Evolutionary conservation across 148 eudicot species (phyloP).

Genomic region (Silene conica): DNA sequence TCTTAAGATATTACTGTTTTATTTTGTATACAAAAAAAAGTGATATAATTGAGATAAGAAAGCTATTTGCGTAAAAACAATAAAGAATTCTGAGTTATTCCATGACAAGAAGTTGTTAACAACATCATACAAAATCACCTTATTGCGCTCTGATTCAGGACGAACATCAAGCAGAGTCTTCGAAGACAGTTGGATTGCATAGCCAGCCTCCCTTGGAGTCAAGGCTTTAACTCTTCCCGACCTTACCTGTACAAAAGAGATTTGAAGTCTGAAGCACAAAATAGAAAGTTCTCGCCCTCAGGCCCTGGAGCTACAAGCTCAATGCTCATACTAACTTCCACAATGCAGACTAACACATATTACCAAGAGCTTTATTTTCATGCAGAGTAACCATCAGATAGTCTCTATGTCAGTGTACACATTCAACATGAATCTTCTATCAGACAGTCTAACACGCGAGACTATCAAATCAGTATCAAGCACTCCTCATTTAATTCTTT

Average conservation of each 20-base stretch:
- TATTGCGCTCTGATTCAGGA: slow-evolving; percentile 68
- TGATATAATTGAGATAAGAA: no score
- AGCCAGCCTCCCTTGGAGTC: slow-evolving; percentile 90
- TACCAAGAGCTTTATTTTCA: neutral
- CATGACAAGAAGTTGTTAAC: no score
- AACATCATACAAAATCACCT: slow-evolving; percentile 36
- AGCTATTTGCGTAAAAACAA: neutral
- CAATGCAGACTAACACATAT: neutral
- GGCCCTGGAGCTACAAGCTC: neutral
- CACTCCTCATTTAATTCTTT: no score
- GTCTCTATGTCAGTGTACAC: neutral
- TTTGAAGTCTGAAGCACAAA: slow-evolving; percentile 26
- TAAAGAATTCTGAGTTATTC: neutral
- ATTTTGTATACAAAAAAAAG: neutral
- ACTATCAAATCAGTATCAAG: no score
- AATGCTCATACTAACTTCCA: neutral
- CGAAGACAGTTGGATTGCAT: slow-evolving; percentile 79
- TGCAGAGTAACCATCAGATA: neutral
- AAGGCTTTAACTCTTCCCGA: slow-evolving; percentile 81
- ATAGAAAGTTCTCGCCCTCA: slow-evolving; percentile 21
- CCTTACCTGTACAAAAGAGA: slow-evolving; percentile 57
- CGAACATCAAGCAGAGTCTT: slow-evolving; percentile 88
- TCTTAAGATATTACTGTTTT: neutral
- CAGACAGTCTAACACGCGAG: no score
- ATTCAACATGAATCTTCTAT: neutral